Percentiles rank a stretch among this genome's conserved stretches.
Evolutionary conservation across 2,329 filamentous ascomycete species (phyloP).

Genomic region (Fusarium bulbicola): DNA sequence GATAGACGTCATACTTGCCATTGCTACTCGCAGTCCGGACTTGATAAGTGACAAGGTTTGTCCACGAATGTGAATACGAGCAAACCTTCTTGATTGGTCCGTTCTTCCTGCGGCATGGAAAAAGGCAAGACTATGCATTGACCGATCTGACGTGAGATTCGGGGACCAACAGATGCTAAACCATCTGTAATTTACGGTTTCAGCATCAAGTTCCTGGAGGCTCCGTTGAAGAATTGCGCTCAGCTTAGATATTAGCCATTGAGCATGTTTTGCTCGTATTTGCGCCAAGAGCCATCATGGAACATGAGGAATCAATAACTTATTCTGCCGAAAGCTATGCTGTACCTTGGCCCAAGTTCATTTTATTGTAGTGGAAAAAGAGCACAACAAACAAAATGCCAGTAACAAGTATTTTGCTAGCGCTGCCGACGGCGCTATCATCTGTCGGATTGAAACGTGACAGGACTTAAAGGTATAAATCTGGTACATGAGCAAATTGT

Average conservation of each 20-base stretch:
- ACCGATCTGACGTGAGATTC: not conserved
- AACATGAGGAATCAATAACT: not conserved
- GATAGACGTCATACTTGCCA: fast-evolving
- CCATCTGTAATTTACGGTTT: too few species aligned
- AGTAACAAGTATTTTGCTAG: not conserved
- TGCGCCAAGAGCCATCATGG: too few species aligned
- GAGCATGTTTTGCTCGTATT: not conserved
- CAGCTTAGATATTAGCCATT: not conserved
- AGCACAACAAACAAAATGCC: fast-evolving
- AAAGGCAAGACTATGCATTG: not conserved
- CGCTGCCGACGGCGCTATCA: fast-evolving
- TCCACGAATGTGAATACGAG: not conserved
- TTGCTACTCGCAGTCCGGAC: not conserved
- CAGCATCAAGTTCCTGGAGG: fast-evolving
- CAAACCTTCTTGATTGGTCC: not conserved
- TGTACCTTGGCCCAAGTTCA: fast-evolving
- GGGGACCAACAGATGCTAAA: not conserved
- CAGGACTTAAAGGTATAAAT: not conserved
- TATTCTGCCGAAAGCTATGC: fast-evolving
- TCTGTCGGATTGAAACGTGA: not conserved
- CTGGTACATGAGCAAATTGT: not conserved
- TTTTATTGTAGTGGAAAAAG: not conserved
- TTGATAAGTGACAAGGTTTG: not conserved
- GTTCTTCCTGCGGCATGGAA: not conserved
- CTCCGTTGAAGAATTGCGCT: not conserved